Percentiles rank a stretch among this genome's conserved stretches.
phyloP scores from a whole-genome alignment of 345 rosid species.

The Salix arbutifolia region DNA sequence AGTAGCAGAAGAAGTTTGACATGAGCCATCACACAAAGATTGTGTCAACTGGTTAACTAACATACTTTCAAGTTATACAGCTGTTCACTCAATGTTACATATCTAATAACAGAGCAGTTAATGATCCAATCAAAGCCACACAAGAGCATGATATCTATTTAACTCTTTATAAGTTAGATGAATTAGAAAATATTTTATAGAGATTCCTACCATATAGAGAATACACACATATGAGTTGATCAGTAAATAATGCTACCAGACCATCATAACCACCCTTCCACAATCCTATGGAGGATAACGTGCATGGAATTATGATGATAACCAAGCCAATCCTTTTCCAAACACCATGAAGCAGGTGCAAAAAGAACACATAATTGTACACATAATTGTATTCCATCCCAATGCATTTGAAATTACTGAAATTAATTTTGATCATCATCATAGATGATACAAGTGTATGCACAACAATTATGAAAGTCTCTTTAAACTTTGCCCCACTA shows the following conservation, averaged over 20 bases:
- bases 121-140: background rate
- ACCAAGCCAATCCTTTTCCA: background rate
- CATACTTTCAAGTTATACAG: too few relatives aligned
- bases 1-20: too few relatives aligned
- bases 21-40: background rate
- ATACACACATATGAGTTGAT: background rate
- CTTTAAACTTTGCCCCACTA: background rate
- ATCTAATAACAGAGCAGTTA: background rate
- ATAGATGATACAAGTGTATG: background rate
- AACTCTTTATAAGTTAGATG: background rate
- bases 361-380: background rate
- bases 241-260: background rate
- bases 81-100: background rate
- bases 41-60: too few relatives aligned
- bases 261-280: too few relatives aligned
- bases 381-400: background rate
- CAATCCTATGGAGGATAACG: too few relatives aligned
- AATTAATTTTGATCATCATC: background rate
- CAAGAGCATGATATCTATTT: background rate
- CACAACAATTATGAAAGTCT: too few relatives aligned
- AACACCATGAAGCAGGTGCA: background rate
- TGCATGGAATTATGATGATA: too few relatives aligned
- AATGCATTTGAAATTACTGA: background rate
- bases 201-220: background rate
- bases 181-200: background rate